Evolutionary conservation across 768 basidiomycete species (phyloP), one percentile per base, ranked within the genome.

Genomic region (Lactarius indigo): DNA sequence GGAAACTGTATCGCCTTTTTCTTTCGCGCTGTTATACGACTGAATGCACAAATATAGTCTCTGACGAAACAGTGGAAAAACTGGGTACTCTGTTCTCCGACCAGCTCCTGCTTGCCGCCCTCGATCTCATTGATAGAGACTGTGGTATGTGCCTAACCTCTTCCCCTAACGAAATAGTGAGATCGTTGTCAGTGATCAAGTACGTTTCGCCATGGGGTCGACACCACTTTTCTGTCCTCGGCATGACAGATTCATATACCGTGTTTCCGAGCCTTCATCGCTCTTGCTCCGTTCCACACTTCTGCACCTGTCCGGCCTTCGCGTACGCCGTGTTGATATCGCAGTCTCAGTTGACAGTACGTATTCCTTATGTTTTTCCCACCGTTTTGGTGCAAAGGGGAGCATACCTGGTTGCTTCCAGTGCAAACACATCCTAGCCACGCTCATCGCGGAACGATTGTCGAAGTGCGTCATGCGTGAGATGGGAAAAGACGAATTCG

Each of bases 371-470:
- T 20, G 10, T 15, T 57, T 37, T 47, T n/a, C 23, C 12, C 23
- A 26, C 12, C 50, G 2, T n/a, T 52, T 60, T 63, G 39, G 50
- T 41, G 20, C 20, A 26, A 56, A 10, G 17, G 35, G 33, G 1
- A 18, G 12, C 12, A 33, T 44, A 61, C 41, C 31, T 23, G 18
- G 23, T 52, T 30, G 69, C 30, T 57, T 50, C 17, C 69, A 93
- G 92, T 94, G 92, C 73, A 93, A 94, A 74, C 92, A 94, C 74
- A 75, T 91, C 3, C 79, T 94, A 30, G 92, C 91, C 3, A 81
- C 83, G 15, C 77, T 80, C 17, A 77, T 94, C 17, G 88, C 89
- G 2, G 75, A 83, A 31, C 83, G 80, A 60, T 74, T 91, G 59
- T 78, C 77, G 4, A 79, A 79, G 62, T 85, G 80, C 66, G 71